Conservation (phyloP, 768 basidiomycete genomes). For the Tricholoma saponaceum region DNA sequence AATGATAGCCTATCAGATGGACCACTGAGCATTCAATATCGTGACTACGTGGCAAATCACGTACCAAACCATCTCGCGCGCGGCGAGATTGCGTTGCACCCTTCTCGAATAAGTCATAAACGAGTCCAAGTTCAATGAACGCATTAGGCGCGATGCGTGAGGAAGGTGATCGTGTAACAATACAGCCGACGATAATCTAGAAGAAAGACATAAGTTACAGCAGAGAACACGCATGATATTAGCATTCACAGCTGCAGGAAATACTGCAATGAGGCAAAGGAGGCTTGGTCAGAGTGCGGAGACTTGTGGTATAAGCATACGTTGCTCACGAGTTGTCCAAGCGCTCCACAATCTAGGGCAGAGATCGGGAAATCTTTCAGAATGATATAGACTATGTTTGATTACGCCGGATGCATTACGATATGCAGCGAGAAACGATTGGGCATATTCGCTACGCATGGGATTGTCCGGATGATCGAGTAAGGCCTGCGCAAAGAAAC, state of each 20-base stretch:
- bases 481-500: constrained; percentile 70
- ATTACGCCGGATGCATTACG: constrained; percentile 68
- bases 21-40: background rate
- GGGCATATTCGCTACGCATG: constrained; percentile 65
- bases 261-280: background rate
- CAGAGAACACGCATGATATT: background rate
- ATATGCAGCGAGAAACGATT: constrained; percentile 70
- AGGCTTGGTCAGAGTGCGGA: background rate
- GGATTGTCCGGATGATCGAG: constrained; percentile 68
- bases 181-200: constrained; percentile 63
- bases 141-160: constrained; percentile 67
- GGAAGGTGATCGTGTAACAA: constrained; percentile 61
- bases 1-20: constrained; percentile 41
- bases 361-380: constrained; percentile 56
- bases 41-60: background rate
- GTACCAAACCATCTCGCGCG: constrained; percentile 55
- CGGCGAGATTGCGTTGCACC: constrained; percentile 51
- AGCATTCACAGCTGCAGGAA: background rate
- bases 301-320: no score
- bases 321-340: constrained; percentile 59
- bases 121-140: constrained; percentile 62
- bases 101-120: constrained; percentile 60
- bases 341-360: constrained; percentile 61
- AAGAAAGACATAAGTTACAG: background rate
- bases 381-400: constrained; percentile 47